phyloP scores from a whole-genome alignment of 495 filamentous ascomycete species.

The Trichocladium uniseriatum region DNA sequence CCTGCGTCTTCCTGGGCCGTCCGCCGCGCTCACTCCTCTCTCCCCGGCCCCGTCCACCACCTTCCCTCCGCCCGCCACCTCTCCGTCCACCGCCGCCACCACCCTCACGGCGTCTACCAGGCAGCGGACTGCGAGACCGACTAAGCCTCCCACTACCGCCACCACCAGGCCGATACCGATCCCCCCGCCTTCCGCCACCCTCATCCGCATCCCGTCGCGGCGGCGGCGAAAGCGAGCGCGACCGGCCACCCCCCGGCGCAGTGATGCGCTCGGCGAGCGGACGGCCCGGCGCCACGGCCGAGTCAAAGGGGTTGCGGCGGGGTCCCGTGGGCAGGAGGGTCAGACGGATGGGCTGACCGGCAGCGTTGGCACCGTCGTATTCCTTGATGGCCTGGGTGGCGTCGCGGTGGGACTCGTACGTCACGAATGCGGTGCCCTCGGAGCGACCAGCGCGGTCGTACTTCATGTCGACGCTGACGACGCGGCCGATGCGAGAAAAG shows the following conservation, averaged over 20 bases:
- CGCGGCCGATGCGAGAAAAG: conserved; percentile 66
- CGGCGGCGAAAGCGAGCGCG: conserved; percentile 41
- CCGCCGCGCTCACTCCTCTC: conserved; percentile 38
- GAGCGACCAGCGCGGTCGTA: conserved; percentile 91
- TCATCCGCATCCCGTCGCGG: conserved; percentile 21
- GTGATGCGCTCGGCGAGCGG: conserved; percentile 72
- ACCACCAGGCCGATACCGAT: conserved; percentile 64
- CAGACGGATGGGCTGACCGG: conserved; percentile 81
- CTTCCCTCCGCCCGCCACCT: conserved; percentile 30
- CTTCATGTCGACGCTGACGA: conserved; percentile 58
- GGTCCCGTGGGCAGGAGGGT: conserved; percentile 51
- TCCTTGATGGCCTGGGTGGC: conserved; percentile 67
- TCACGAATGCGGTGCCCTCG: conserved; percentile 77
- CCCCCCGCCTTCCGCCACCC: conserved; percentile 50
- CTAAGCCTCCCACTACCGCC: conserved; percentile 15
- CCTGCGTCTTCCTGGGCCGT: conserved; percentile 78
- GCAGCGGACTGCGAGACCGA: conserved; percentile 42
- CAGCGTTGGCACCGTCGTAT: conserved; percentile 85
- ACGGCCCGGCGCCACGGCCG: conserved; percentile 43
- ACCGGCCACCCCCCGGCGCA: conserved; percentile 37
- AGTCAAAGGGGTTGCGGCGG: conserved; percentile 49
- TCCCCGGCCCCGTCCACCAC: conserved; percentile 31
- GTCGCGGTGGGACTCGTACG: conserved; percentile 58
- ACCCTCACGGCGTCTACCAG: conserved; percentile 19
- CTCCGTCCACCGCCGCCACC: conserved; percentile 19